These are phyloP conservation scores for sorghum (Sorghum bicolor) DNA, from an alignment of 176 grass and related monocot genomes.

Conservation along the genomic window DNA sequence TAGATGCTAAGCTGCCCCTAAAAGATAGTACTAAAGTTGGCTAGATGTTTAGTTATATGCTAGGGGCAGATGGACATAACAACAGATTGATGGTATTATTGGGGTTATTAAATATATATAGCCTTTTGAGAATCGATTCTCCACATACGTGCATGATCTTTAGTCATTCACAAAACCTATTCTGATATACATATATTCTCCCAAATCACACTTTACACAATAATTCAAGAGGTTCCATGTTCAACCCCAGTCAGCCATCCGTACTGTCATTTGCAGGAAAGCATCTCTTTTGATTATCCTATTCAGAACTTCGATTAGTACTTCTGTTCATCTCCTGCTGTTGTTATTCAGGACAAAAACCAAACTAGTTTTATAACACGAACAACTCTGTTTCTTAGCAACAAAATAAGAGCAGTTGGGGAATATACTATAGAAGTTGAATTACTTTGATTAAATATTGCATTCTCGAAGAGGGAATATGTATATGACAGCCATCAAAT, in stretches of 20 bases:
- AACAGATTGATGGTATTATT: conserved; percentile 51
- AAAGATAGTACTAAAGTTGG: conserved; percentile 42
- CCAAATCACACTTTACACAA: conserved; percentile 70
- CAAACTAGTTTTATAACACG: conserved; percentile 7
- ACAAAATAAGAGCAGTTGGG: neutral
- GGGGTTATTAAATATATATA: conserved; percentile 57
- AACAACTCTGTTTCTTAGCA: neutral
- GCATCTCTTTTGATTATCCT: neutral
- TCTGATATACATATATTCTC: conserved; percentile 61
- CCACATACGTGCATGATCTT: conserved; percentile 52
- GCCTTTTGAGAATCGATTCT: conserved; percentile 55
- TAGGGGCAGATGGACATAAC: conserved; percentile 25
- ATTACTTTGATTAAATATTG: conserved; percentile 9
- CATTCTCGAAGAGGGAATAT: neutral
- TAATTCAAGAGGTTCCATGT: conserved; percentile 78
- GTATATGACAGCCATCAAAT: neutral
- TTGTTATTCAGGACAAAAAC: conserved; percentile 10
- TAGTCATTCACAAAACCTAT: conserved; percentile 53
- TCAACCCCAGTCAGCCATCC: conserved; percentile 50
- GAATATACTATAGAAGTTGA: conserved; percentile 12
- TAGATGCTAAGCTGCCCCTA: conserved; percentile 27
- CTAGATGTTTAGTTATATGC: conserved; percentile 38
- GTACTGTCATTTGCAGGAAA: conserved; percentile 28
- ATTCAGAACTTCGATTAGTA: conserved; percentile 29
- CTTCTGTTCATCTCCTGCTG: conserved; percentile 21